These are phyloP conservation scores for Pleurozium schreberi DNA, from an alignment of 225 moss, liverwort and hornwort species.

Conservation along the genomic window DNA sequence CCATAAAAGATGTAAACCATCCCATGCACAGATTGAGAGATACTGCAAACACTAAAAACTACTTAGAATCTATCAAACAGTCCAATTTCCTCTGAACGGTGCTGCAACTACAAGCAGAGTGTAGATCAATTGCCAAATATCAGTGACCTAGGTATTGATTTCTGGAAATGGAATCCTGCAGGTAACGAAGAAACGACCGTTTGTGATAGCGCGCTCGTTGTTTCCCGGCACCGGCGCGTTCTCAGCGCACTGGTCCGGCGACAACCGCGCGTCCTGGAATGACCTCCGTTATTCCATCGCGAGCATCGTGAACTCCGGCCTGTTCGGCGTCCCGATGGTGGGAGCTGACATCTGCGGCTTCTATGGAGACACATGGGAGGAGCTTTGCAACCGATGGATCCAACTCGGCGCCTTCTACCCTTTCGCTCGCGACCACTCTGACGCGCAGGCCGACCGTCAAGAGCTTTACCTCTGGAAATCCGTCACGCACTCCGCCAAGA, in stretches of 20 bases:
- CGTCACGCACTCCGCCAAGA: slow-evolving; percentile 43
- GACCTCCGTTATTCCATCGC: slow-evolving; percentile 57
- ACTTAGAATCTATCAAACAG: neutral
- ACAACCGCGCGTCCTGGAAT: slow-evolving; percentile 62
- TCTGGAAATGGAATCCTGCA: neutral
- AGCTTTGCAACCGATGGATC: slow-evolving; percentile 86
- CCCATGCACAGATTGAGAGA: neutral
- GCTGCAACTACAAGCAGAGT: neutral
- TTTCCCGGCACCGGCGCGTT: slow-evolving; percentile 51
- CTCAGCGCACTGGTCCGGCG: slow-evolving; percentile 76
- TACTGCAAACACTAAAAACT: neutral
- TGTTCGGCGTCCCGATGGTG: slow-evolving; percentile 70
- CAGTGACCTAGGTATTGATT: neutral
- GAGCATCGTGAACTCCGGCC: slow-evolving; percentile 54
- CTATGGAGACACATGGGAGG: slow-evolving; percentile 30
- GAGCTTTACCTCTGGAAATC: slow-evolving; percentile 81
- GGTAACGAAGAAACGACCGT: slow-evolving; percentile 45
- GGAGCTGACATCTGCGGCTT: slow-evolving; percentile 89
- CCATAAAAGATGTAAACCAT: neutral
- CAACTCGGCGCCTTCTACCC: slow-evolving; percentile 79
- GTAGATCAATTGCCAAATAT: neutral
- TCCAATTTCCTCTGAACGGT: neutral
- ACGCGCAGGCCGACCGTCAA: slow-evolving; percentile 23
- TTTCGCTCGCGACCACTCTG: slow-evolving; percentile 63
- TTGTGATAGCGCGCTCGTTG: slow-evolving; percentile 67